Conservation (phyloP, 306 rosid species). For the Rubus idaeus region DNA sequence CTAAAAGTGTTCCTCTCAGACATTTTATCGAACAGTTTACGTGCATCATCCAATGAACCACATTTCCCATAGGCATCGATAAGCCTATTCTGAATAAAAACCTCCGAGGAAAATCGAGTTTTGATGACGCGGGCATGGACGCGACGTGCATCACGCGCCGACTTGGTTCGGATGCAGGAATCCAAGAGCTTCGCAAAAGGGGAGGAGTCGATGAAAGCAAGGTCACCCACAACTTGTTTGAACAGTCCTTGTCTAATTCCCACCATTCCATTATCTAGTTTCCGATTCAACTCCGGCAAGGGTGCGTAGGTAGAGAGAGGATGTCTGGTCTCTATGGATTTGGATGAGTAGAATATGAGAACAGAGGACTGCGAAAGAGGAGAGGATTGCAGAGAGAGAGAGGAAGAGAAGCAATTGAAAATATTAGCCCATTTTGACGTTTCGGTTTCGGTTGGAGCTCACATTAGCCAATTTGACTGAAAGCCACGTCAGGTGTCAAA, state of each 20-base stretch:
- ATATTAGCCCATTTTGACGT: too few species aligned
- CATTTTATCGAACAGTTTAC: constrained; percentile 31
- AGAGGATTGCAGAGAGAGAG: too few species aligned
- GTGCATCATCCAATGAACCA: constrained; percentile 26
- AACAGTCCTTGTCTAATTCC: constrained; percentile 12
- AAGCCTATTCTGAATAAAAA: constrained; percentile 32
- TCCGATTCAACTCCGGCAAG: too few species aligned
- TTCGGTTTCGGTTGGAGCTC: too few species aligned
- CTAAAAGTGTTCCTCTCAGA: constrained; percentile 24
- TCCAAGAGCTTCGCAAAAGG: constrained; percentile 32
- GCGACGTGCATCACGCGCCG: constrained; percentile 14
- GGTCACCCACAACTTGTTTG: constrained; percentile 27
- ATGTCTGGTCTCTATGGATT: too few species aligned
- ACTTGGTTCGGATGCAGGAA: constrained; percentile 24
- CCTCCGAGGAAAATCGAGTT: constrained; percentile 19
- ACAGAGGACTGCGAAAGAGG: too few species aligned
- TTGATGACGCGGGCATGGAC: constrained; percentile 30
- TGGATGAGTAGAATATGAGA: too few species aligned
- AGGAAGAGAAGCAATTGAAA: too few species aligned
- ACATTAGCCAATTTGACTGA: too few species aligned
- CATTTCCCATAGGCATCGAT: constrained; percentile 28
- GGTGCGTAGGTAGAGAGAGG: too few species aligned
- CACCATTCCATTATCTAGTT: constrained; percentile 37
- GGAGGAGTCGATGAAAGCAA: constrained; percentile 24
- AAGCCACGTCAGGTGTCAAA: too few species aligned